Percentiles rank a stretch among this genome's conserved stretches.
These are phyloP conservation scores for Betula pendula DNA, from an alignment of 306 rosid genomes.

Conservation along the genomic window DNA sequence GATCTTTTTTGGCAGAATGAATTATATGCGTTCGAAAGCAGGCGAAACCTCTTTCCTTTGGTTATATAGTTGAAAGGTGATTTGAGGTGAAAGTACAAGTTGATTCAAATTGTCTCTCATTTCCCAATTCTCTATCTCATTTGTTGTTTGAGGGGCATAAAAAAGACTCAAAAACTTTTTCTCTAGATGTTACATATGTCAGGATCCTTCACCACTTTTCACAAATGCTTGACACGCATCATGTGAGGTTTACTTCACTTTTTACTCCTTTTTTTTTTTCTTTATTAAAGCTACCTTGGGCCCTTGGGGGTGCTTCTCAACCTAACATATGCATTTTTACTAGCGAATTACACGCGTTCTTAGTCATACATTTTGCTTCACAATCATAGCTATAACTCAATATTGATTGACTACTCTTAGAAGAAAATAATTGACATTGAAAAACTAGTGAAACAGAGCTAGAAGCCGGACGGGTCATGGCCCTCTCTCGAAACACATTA, in stretches of 20 bases:
- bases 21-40: slow-evolving; percentile 10
- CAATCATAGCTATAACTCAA: no score
- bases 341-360: no score
- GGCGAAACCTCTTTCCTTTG: slow-evolving; percentile 23
- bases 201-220: slow-evolving; percentile 23
- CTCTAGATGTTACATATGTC: slow-evolving; percentile 24
- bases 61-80: slow-evolving; percentile 42
- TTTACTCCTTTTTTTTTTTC: slow-evolving; percentile 4
- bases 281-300: no score
- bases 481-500: no score
- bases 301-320: no score
- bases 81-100: slow-evolving; percentile 43
- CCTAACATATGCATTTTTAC: no score
- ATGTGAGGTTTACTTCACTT: slow-evolving; percentile 38
- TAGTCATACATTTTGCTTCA: no score
- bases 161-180: slow-evolving; percentile 24
- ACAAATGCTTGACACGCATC: slow-evolving; percentile 37
- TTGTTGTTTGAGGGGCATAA: slow-evolving; percentile 35
- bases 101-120: slow-evolving; percentile 29
- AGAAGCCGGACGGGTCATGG: no score
- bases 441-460: no score
- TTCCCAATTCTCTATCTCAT: slow-evolving; percentile 23
- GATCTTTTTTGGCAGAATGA: neutral
- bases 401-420: no score
- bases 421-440: no score